Percentiles rank a stretch among this genome's conserved stretches.
These are phyloP conservation scores for Aspergillus costaricaensis DNA, from an alignment of 2,329 filamentous ascomycete genomes.

Conservation along the genomic window DNA sequence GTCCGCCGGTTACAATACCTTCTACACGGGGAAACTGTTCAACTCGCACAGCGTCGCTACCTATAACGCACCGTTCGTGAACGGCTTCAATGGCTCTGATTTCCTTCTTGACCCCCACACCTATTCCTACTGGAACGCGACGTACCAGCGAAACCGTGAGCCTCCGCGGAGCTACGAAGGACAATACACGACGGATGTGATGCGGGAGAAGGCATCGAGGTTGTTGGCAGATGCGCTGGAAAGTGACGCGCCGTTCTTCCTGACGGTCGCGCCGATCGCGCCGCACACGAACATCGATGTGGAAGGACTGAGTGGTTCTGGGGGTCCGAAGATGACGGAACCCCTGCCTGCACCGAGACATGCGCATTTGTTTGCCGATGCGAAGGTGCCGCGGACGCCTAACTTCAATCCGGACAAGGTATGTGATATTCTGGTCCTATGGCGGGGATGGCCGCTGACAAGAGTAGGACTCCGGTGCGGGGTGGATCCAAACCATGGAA, in stretches of 20 bases:
- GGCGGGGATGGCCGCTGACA: not conserved
- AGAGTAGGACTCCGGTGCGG: slow-evolving; percentile 42
- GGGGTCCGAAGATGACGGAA: slow-evolving; percentile 1
- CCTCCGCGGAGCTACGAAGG: slow-evolving; percentile 58
- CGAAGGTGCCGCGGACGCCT: slow-evolving; percentile 59
- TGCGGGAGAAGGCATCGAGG: slow-evolving; percentile 59
- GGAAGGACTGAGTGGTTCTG: not conserved
- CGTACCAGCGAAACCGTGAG: slow-evolving; percentile 62
- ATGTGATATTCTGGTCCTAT: slow-evolving; percentile 20
- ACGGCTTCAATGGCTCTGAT: slow-evolving; percentile 42
- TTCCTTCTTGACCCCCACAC: slow-evolving; percentile 54
- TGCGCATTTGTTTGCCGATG: slow-evolving; percentile 59
- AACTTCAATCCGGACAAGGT: slow-evolving; percentile 59
- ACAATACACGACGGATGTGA: slow-evolving; percentile 60
- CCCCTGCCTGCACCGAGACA: slow-evolving; percentile 47
- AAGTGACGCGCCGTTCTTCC: slow-evolving; percentile 63
- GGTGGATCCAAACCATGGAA: slow-evolving; percentile 48
- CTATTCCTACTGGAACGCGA: slow-evolving; percentile 68
- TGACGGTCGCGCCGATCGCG: slow-evolving; percentile 65
- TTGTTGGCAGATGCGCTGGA: slow-evolving; percentile 63
- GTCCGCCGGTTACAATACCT: slow-evolving; percentile 51
- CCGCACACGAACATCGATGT: slow-evolving; percentile 63
- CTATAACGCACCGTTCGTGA: slow-evolving; percentile 41
- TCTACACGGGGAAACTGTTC: slow-evolving; percentile 56
- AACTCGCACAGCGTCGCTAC: slow-evolving; percentile 52